phyloP scores from a whole-genome alignment of 331 rosid genomes.

The Quercus tomentella region DNA sequence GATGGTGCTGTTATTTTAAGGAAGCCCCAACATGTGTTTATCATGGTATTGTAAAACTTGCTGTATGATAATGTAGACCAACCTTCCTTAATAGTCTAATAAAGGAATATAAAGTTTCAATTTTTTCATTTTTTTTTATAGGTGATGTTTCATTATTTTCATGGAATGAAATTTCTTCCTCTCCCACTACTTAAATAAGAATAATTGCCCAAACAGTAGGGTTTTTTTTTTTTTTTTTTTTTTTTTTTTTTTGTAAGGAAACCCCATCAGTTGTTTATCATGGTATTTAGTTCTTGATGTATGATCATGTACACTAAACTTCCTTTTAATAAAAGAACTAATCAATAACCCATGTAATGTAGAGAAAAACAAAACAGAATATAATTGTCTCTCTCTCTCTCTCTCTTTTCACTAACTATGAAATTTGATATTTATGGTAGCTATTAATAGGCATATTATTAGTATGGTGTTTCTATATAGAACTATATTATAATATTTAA shows the following conservation, averaged over 20 bases:
- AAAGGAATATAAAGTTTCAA: neutral
- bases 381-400: too few relatives aligned
- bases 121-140: neutral
- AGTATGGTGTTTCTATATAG: too few relatives aligned
- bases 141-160: too few relatives aligned
- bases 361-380: too few relatives aligned
- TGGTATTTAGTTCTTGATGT: neutral
- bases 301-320: neutral
- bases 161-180: too few relatives aligned
- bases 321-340: neutral
- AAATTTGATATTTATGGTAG: too few relatives aligned
- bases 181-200: neutral
- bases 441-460: too few relatives aligned
- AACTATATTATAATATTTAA: too few relatives aligned
- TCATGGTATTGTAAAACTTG: neutral
- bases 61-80: neutral
- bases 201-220: neutral
- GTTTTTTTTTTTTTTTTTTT: neutral
- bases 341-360: too few relatives aligned
- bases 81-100: neutral
- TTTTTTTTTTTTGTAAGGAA: neutral
- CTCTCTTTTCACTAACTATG: too few relatives aligned
- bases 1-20: neutral
- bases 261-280: neutral
- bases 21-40: neutral